Conservation (phyloP, 2,329 filamentous ascomycete genomes). For the Tolypocladium sp. region DNA sequence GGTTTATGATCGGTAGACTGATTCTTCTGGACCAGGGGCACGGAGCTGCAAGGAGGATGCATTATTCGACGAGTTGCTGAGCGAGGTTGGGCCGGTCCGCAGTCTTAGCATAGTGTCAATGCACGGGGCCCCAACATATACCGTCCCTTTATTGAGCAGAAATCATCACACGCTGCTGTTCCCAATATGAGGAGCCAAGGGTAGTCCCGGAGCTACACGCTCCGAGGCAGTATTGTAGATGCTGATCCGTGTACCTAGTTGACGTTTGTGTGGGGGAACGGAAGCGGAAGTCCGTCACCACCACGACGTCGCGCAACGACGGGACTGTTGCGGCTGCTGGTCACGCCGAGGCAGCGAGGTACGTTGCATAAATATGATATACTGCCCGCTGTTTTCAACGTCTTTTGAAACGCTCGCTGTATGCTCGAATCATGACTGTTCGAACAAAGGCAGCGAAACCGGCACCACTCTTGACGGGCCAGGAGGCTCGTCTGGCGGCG, state of each 20-base stretch:
- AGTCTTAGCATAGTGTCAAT: not conserved
- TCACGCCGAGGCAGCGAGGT: not conserved
- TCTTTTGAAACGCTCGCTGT: not conserved
- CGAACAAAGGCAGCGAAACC: not conserved
- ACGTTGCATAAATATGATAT: not conserved
- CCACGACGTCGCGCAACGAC: not conserved
- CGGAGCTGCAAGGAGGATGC: not conserved
- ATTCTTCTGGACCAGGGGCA: not conserved
- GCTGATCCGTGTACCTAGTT: not conserved
- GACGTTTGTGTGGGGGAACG: not conserved
- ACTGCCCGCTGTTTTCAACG: not conserved
- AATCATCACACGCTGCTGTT: not conserved
- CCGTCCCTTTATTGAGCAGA: not conserved
- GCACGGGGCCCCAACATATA: not conserved
- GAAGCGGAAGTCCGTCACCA: constrained; percentile 9
- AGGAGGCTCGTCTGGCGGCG: constrained; percentile 31
- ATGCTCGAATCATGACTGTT: not conserved
- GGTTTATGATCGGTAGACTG: not conserved
- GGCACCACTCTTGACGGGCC: constrained; percentile 10
- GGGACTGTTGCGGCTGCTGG: not conserved
- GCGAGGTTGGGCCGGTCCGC: not conserved
- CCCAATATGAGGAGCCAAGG: not conserved
- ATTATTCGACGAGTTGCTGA: not conserved
- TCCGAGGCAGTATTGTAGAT: not conserved
- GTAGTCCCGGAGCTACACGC: too few species aligned